These are phyloP conservation scores for Mitragyna speciosa DNA, from an alignment of 257 asterid species.

Conservation along the genomic window DNA sequence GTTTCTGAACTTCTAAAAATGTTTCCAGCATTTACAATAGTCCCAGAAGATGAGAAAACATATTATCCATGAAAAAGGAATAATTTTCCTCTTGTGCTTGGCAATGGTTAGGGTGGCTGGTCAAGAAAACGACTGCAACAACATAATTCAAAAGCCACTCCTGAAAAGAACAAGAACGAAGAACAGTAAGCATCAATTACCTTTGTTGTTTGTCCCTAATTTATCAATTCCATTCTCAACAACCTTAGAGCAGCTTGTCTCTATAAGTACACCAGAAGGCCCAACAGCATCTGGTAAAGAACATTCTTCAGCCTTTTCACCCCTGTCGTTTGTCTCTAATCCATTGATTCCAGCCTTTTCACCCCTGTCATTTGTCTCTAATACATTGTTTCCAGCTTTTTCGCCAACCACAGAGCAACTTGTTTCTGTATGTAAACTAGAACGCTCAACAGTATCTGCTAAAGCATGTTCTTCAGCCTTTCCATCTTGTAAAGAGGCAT, in stretches of 20 bases:
- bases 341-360: neutral
- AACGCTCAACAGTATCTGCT: neutral
- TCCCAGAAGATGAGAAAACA: neutral
- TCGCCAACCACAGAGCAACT: neutral
- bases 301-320: neutral
- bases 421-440: constrained; percentile 3
- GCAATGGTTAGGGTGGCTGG: neutral
- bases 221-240: neutral
- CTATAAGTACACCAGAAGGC: constrained; percentile 4
- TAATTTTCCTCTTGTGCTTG: no score
- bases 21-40: neutral
- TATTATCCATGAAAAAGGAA: neutral
- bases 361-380: neutral
- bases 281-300: neutral
- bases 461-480: neutral
- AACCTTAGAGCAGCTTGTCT: neutral
- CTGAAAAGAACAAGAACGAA: neutral
- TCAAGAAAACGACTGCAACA: neutral
- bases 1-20: neutral
- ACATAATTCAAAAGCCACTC: neutral
- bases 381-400: no score
- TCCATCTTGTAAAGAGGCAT: constrained; percentile 2
- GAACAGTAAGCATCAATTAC: constrained; percentile 7
- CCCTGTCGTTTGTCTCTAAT: neutral
- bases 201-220: constrained; percentile 4